Percentiles rank a stretch among this genome's conserved stretches.
Evolutionary conservation across 306 rosid species (phyloP).

Genomic region (Cucurbita pepo): DNA sequence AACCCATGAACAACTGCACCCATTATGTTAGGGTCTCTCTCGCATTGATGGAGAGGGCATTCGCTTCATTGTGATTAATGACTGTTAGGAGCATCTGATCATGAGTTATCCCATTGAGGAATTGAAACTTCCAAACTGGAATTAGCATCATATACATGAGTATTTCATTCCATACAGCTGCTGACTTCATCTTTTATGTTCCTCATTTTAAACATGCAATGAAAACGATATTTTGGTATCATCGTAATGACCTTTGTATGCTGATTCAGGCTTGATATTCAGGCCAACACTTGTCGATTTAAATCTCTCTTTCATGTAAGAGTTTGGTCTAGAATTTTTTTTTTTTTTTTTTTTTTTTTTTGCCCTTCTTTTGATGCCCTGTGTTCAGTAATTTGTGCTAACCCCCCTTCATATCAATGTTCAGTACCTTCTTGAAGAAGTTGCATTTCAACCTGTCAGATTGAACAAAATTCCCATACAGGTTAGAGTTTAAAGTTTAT

Average conservation of each 20-base stretch:
- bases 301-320: constrained; percentile 74
- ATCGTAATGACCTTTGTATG: background rate
- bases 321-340: constrained; percentile 6
- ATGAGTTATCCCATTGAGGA: background rate
- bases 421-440: constrained; percentile 91
- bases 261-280: constrained; percentile 80
- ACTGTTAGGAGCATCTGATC: background rate
- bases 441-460: constrained; percentile 50
- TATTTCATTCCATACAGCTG: background rate
- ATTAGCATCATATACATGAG: background rate
- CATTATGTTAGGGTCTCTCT: background rate
- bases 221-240: background rate
- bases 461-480: constrained; percentile 50
- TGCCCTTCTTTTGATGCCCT: background rate
- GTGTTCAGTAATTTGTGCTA: background rate
- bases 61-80: background rate
- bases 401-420: background rate
- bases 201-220: background rate
- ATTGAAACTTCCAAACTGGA: background rate
- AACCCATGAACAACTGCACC: background rate
- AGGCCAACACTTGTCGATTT: constrained; percentile 70
- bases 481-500: constrained; percentile 17
- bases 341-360: no score
- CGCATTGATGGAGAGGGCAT: background rate
- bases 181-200: background rate